These are phyloP conservation scores for Triangularia verruculosa DNA, from an alignment of 2,329 filamentous ascomycete species.

Conservation along the genomic window DNA sequence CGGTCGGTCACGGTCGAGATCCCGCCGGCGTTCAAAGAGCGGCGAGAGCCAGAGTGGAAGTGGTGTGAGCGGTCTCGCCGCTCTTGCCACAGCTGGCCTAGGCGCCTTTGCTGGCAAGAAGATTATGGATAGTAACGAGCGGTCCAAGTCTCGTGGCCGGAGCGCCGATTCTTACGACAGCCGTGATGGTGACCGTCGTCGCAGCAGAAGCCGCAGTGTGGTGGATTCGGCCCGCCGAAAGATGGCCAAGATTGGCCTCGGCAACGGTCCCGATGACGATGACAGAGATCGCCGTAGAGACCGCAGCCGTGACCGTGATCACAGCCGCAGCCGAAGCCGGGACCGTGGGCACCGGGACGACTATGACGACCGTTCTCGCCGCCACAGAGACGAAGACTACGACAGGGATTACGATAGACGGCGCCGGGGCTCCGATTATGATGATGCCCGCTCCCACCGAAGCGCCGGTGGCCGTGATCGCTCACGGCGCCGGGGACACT, in stretches of 20 bases:
- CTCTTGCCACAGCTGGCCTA: conserved; percentile 60
- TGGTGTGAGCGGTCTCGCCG: conserved; percentile 54
- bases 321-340: conserved; percentile 34
- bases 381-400: conserved; percentile 33
- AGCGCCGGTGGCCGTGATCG: conserved; percentile 38
- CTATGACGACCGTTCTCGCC: conserved; percentile 29
- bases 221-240: conserved; percentile 60
- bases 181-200: conserved; percentile 38
- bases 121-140: conserved; percentile 44
- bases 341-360: conserved; percentile 29
- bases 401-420: conserved; percentile 46
- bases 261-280: conserved; percentile 44
- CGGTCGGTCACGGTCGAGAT: conserved; percentile 67
- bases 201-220: conserved; percentile 63
- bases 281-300: conserved; percentile 30
- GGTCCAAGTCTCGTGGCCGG: conserved; percentile 54
- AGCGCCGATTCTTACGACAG: conserved; percentile 47
- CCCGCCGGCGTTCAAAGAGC: conserved; percentile 56
- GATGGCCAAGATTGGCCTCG: conserved; percentile 60
- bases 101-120: conserved; percentile 63
- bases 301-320: conserved; percentile 32
- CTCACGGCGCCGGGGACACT: conserved; percentile 40
- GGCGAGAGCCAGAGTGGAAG: conserved; percentile 38
- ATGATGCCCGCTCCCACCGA: conserved; percentile 45
- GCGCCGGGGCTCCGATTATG: conserved; percentile 41